Conservation (phyloP, 2,329 filamentous ascomycete genomes). For the Penicillium sp. region DNA sequence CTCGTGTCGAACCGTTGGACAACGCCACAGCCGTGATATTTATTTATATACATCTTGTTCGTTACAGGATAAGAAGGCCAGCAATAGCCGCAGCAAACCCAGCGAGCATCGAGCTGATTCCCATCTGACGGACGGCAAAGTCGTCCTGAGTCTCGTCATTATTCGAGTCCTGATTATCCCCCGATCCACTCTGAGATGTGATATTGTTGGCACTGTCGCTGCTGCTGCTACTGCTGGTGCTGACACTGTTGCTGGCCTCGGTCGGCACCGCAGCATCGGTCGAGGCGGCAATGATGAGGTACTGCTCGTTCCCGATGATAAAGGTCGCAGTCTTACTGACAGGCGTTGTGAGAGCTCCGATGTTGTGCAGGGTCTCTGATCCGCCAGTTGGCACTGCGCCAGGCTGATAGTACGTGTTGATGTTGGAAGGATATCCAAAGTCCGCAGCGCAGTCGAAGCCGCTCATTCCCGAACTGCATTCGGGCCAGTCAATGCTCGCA, state of each 20-base stretch:
- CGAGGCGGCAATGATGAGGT: background rate
- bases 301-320: background rate
- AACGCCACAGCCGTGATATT: background rate
- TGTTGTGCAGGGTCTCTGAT: slow-evolving; percentile 11
- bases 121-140: background rate
- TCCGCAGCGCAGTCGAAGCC: slow-evolving; percentile 9
- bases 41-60: background rate
- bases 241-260: background rate
- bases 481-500: background rate
- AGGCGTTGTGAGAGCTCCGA: slow-evolving; percentile 7
- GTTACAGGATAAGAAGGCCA: background rate
- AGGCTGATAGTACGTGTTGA: slow-evolving; percentile 10
- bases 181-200: background rate
- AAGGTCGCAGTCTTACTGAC: slow-evolving; percentile 1
- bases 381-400: background rate
- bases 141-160: background rate
- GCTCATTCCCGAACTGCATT: background rate
- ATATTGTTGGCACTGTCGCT: background rate
- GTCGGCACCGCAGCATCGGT: slow-evolving; percentile 10
- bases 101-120: background rate
- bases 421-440: slow-evolving; percentile 9
- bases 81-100: background rate
- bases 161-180: background rate
- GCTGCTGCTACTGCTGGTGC: background rate
- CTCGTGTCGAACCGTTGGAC: background rate